phyloP scores from a whole-genome alignment of 225 moss, liverwort and hornwort species.

The Physcomitrium patens region DNA sequence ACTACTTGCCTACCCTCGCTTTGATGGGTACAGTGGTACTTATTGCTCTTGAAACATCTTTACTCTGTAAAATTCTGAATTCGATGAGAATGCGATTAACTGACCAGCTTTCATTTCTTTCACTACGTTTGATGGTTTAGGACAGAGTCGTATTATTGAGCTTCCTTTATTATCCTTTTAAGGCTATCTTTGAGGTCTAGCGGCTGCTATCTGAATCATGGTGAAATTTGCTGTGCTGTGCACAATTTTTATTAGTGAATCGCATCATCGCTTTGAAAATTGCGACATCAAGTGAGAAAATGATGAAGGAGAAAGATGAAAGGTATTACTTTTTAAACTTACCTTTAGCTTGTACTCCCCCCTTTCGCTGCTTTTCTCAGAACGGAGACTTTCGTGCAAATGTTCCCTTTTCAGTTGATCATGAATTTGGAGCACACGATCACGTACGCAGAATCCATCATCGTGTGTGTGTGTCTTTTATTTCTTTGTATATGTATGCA shows the following conservation, averaged over 20 bases:
- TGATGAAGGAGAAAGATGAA: constrained; percentile 99
- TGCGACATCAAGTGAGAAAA: constrained; percentile 71
- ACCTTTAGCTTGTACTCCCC: neutral
- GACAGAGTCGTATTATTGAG: neutral
- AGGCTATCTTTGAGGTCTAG: neutral
- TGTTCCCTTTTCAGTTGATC: neutral
- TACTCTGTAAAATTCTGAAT: neutral
- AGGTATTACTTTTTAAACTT: constrained; percentile 50
- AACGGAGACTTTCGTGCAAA: neutral
- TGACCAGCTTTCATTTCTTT: constrained; percentile 3
- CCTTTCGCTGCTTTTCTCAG: neutral
- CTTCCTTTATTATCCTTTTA: constrained; percentile 15
- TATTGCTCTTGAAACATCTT: neutral
- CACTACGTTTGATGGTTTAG: neutral
- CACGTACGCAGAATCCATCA: too few relatives aligned
- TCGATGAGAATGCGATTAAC: neutral
- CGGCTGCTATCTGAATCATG: constrained; percentile 20
- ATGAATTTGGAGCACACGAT: too few relatives aligned
- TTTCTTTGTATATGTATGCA: too few relatives aligned
- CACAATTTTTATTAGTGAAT: constrained; percentile 59
- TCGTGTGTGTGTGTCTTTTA: too few relatives aligned
- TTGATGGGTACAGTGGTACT: neutral
- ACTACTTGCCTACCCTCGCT: neutral
- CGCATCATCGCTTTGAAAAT: constrained; percentile 83
- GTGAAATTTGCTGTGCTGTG: constrained; percentile 27